phyloP scores from a whole-genome alignment of 768 basidiomycete genomes.

The Pleurotus eryngii region DNA sequence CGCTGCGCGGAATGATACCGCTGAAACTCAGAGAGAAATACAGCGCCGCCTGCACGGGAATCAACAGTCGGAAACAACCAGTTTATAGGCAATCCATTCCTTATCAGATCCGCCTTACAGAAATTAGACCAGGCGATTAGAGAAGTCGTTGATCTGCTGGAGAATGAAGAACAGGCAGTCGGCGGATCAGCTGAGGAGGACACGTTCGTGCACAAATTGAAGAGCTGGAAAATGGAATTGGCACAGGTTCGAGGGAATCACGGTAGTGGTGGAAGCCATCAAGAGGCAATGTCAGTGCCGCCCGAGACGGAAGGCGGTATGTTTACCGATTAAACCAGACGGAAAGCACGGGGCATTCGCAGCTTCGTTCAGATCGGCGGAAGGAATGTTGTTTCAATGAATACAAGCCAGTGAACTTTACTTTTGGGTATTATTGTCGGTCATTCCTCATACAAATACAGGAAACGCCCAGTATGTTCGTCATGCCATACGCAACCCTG shows the following conservation, averaged over 20 bases:
- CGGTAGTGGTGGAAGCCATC: slow-evolving; percentile 7
- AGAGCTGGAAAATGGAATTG: slow-evolving; percentile 40
- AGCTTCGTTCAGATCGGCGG: neutral
- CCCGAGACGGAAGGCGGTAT: slow-evolving; percentile 19
- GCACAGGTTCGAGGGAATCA: slow-evolving; percentile 25
- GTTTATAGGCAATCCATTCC: slow-evolving; percentile 44
- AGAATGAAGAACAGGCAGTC: slow-evolving; percentile 36
- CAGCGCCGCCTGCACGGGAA: slow-evolving; percentile 20
- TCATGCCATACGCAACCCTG: too few species aligned
- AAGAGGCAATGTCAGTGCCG: neutral
- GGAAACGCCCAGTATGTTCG: neutral
- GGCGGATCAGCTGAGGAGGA: slow-evolving; percentile 31
- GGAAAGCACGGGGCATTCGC: neutral
- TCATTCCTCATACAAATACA: neutral
- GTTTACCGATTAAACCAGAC: slow-evolving; percentile 20
- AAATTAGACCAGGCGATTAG: slow-evolving; percentile 41
- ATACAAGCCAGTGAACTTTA: too few species aligned
- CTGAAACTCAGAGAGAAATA: slow-evolving; percentile 15
- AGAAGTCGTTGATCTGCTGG: slow-evolving; percentile 40
- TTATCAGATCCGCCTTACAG: slow-evolving; percentile 38
- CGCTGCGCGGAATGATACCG: neutral
- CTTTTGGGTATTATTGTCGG: too few species aligned
- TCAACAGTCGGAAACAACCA: slow-evolving; percentile 20
- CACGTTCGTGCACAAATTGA: slow-evolving; percentile 35
- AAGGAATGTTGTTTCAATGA: neutral